Percentiles rank a stretch among this genome's conserved stretches.
Evolutionary conservation across 495 filamentous ascomycete species (phyloP).

Genomic region (Amphirosellinia nigrospora): DNA sequence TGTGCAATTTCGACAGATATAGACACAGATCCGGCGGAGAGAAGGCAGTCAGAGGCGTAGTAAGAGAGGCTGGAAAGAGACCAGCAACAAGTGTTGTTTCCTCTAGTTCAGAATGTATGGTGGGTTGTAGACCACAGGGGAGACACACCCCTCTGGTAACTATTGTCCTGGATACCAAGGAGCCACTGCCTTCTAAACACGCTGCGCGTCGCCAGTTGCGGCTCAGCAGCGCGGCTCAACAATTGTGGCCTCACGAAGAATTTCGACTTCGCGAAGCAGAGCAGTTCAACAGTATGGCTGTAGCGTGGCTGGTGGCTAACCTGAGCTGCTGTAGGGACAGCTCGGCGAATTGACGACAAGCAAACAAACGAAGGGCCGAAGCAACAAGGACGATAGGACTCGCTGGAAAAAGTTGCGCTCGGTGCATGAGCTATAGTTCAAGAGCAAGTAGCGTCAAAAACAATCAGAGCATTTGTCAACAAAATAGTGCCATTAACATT

Average conservation of each 20-base stretch:
- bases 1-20: neutral
- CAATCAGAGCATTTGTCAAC: conserved; percentile 8
- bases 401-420: neutral
- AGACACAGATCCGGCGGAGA: neutral
- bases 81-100: neutral
- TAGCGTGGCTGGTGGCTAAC: neutral
- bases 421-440: neutral
- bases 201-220: neutral
- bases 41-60: neutral
- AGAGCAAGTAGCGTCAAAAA: neutral
- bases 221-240: conserved; percentile 19
- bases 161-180: conserved; percentile 3
- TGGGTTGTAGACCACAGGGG: neutral
- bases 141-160: neutral
- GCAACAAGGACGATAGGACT: neutral
- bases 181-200: conserved; percentile 23
- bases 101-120: conserved; percentile 3
- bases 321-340: neutral
- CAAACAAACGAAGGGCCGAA: conserved; percentile 13
- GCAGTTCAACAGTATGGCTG: neutral
- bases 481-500: conserved; percentile 13
- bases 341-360: neutral
- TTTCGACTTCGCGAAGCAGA: neutral
- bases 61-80: neutral
- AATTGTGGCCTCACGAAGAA: neutral